Base-by-base conservation (phyloP, 192 early-diverging fungal genomes). In the Coemansia sp. region DNA sequence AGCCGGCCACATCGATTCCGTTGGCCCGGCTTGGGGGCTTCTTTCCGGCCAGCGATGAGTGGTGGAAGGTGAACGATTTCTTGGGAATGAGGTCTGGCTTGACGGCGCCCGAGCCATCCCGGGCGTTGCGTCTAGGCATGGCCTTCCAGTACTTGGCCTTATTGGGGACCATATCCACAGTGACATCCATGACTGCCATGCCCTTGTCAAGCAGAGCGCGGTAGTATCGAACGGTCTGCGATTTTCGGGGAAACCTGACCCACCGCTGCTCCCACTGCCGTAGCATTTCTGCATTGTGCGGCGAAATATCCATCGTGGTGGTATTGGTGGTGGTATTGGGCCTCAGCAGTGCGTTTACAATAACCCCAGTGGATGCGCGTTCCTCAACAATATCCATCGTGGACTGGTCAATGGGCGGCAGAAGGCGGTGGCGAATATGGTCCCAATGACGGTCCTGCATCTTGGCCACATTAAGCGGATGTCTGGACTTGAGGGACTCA, bases 391-490 rank as follows among this genome's bases (percentile, higher is more conserved):
- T 6, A 0, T 41, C 52, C 73, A 81, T 76, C 7, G 69, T 74
- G 3, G 62, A 40, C 1, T 32, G 42, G 46, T 76, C 74, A 8
- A 81, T 67, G 7, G 78, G 78, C 19, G 74, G 73, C 18, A 63
- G 15, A 7, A 75, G 15, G 16, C 41, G 61, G 64, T 68, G 61
- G 8, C 67, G 39, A 11, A 81, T 48, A 1, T 58, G 40, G 6
- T 46, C 15, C 78, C 78, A 81, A 42, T 73, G 67, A 15, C 15
- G 46, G 57, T 81, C 78, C 46, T 81, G 78, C 64, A 69, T 72
- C 21, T 76, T 81, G 46, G 78, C 78, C 1, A 81, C 61, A 11
- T 81, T 81, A 10, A 81, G 63, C 57, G 73, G 73, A 46, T 76
- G 65, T 26, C 39, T 32, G 3, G 78, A 81, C 26, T 60, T 64